Evolutionary conservation across 768 basidiomycete species (phyloP).

Genomic region (Suillus variegatus): DNA sequence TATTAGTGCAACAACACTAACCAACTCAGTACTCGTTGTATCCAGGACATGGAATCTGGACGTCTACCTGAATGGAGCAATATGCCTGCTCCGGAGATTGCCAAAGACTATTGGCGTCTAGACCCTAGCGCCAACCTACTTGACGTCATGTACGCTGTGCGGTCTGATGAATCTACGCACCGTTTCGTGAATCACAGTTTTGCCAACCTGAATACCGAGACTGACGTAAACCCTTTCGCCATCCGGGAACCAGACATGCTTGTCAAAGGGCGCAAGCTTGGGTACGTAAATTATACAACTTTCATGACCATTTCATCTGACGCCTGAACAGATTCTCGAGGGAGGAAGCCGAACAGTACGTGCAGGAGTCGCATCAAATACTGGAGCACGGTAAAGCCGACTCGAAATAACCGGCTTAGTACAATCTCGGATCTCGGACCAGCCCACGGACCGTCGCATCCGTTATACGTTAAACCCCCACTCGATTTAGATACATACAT

Average conservation of each 20-base stretch:
- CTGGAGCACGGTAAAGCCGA: constrained; percentile 32
- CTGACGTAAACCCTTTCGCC: constrained; percentile 90
- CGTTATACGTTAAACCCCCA: constrained; percentile 7
- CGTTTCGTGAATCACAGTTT: constrained; percentile 96
- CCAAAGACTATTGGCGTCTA: constrained; percentile 95
- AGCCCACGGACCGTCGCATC: constrained; percentile 3
- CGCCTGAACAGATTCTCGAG: constrained; percentile 57
- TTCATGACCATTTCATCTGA: constrained; percentile 6
- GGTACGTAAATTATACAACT: constrained; percentile 46
- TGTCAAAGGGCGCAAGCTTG: constrained; percentile 73
- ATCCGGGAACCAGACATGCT: constrained; percentile 87
- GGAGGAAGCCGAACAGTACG: constrained; percentile 64
- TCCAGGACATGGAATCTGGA: constrained; percentile 81
- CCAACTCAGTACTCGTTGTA: constrained; percentile 69
- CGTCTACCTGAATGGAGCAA: constrained; percentile 80
- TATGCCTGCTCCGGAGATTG: constrained; percentile 80
- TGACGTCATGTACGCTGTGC: constrained; percentile 89
- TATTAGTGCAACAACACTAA: constrained; percentile 16
- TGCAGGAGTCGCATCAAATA: constrained; percentile 59
- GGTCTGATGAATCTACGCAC: constrained; percentile 92
- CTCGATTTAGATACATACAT: not conserved
- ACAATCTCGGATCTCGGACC: not conserved
- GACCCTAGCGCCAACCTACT: constrained; percentile 69
- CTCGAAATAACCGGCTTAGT: constrained; percentile 25
- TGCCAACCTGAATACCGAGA: constrained; percentile 75